Percentiles rank a stretch among this genome's conserved stretches.
phyloP scores from a whole-genome alignment of 345 rosid species.

The Aquilaria sinensis region DNA sequence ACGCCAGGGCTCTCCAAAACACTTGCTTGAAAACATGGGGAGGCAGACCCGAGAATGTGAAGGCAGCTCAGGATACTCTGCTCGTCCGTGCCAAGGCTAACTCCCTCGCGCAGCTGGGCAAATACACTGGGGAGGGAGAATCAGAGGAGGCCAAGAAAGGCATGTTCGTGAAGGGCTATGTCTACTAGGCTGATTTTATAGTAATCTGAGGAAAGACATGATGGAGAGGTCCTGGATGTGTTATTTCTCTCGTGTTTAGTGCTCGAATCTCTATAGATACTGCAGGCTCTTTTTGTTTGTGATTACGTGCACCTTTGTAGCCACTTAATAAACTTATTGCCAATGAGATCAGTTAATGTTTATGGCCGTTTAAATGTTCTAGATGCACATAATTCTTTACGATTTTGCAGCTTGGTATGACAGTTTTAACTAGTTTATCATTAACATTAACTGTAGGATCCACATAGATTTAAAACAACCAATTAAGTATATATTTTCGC shows the following conservation, averaged over 20 bases:
- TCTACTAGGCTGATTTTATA: constrained; percentile 34
- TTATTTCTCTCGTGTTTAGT: constrained; percentile 20
- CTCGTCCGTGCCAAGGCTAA: constrained; percentile 78
- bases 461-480: too few relatives aligned
- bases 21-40: constrained; percentile 94
- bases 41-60: constrained; percentile 79
- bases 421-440: too few relatives aligned
- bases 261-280: constrained; percentile 17
- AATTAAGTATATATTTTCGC: too few relatives aligned
- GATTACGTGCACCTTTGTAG: constrained; percentile 26
- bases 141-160: constrained; percentile 93
- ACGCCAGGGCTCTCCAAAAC: constrained; percentile 95
- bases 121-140: constrained; percentile 86
- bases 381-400: too few relatives aligned
- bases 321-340: constrained; percentile 30
- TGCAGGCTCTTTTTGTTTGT: constrained; percentile 41
- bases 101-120: constrained; percentile 94
- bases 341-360: constrained; percentile 25
- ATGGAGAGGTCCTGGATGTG: constrained; percentile 13
- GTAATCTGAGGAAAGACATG: constrained; percentile 15
- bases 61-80: constrained; percentile 67
- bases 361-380: background rate
- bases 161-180: constrained; percentile 87
- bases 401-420: too few relatives aligned
- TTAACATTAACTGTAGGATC: too few relatives aligned